Evolutionary conservation across 768 basidiomycete species (phyloP), one percentile per base, ranked within the genome.

Genomic region (Lanmaoa pseudosensibilis): DNA sequence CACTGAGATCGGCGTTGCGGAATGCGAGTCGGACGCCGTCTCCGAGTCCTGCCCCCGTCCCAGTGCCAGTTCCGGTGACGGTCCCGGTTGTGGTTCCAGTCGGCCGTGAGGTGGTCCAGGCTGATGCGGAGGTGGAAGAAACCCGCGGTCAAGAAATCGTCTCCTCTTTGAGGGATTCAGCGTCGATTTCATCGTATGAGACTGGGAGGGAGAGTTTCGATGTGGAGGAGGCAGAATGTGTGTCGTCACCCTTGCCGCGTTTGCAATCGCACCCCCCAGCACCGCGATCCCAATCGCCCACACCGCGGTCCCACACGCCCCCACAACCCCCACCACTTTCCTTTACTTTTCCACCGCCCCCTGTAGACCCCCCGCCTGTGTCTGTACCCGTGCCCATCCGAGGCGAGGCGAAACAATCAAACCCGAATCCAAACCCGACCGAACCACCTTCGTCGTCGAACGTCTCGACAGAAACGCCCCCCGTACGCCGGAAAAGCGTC

Each of bases 1-100:
- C 87, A 0, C 64, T 90, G 33, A 77, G 80, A 52, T 88, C 87
- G 52, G 88, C 87, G 23, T 59, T 90, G 71, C 80, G 81, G 60
- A 79, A 80, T 55, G 44, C 76, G 13, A 83, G 80, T 56, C 69
- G 79, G 46, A 78, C 79, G 25, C 79, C 82, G 10, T 82, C 83
- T 23, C 83, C 83, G 19, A 44, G 55, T 5, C 62, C 57, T 5
- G 27, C 38, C 13, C 6, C 9, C 2, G 43, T 33, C 5, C 7
- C 40, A 9, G 4, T 8, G 3, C 36, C 41, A 16, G 15, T 19
- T 5, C 7, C n/a, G n/a, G n/a, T n/a, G n/a, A n/a, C n/a, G n/a
- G n/a, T n/a, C 38, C 30, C 55, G 5, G 44, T 1, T 9, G 36
- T 43, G 8, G 46, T 44, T 12, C 34, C 54, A 3, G n/a, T n/a